phyloP scores from a whole-genome alignment of 345 rosid genomes.

The Salix dunnii region DNA sequence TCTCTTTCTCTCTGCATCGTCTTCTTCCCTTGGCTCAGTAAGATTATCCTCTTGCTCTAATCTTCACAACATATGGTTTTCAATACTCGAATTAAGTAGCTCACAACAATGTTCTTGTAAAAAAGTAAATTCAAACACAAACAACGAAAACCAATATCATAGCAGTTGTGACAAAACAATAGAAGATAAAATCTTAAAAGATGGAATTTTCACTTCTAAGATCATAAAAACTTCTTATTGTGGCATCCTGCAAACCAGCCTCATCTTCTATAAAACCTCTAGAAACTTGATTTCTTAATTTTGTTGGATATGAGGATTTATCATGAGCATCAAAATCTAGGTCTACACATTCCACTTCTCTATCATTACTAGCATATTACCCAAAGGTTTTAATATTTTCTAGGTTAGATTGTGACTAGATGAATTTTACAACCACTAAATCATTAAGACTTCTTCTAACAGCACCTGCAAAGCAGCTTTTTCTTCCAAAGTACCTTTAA shows the following conservation, averaged over 20 bases:
- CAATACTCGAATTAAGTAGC: background rate
- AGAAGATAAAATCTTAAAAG: background rate
- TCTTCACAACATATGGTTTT: background rate
- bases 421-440: constrained; percentile 25
- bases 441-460: constrained; percentile 79
- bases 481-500: constrained; percentile 67
- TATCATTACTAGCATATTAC: constrained; percentile 38
- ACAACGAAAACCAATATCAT: background rate
- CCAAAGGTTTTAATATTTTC: constrained; percentile 13
- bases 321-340: constrained; percentile 27
- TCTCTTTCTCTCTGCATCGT: too few relatives aligned
- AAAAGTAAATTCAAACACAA: background rate
- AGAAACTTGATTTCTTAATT: constrained; percentile 38
- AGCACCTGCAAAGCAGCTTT: constrained; percentile 83
- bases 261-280: constrained; percentile 72
- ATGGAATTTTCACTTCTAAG: constrained; percentile 25
- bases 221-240: constrained; percentile 75
- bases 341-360: constrained; percentile 75
- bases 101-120: background rate
- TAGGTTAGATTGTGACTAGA: constrained; percentile 15
- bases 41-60: too few relatives aligned
- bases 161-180: background rate
- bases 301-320: constrained; percentile 18
- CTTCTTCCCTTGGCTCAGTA: too few relatives aligned
- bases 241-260: constrained; percentile 80